Evolutionary conservation across 2,329 filamentous ascomycete genomes (phyloP).

Genomic region (Venturia aucupariae): DNA sequence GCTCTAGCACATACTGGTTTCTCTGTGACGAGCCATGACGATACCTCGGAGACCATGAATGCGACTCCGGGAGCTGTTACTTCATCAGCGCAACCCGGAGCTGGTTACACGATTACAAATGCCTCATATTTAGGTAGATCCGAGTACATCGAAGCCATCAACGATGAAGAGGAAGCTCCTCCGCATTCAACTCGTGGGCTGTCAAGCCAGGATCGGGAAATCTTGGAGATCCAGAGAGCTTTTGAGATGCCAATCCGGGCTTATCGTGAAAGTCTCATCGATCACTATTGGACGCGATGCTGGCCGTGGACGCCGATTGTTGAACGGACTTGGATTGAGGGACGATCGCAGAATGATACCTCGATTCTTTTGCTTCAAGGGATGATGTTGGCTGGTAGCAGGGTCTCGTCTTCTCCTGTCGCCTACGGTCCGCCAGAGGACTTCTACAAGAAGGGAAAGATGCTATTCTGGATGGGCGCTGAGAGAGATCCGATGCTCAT

Average conservation of each 20-base stretch:
- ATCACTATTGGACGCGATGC: constrained; percentile 33
- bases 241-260: constrained; percentile 24
- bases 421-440: constrained; percentile 25
- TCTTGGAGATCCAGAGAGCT: constrained; percentile 23
- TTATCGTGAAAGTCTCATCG: constrained; percentile 29
- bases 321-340: constrained; percentile 32
- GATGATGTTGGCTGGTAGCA: constrained; percentile 34
- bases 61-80: constrained; percentile 14
- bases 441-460: constrained; percentile 26
- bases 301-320: constrained; percentile 35
- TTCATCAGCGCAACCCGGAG: constrained; percentile 17
- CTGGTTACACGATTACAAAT: constrained; percentile 11
- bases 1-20: background rate
- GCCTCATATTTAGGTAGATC: constrained; percentile 27
- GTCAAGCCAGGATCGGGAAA: constrained; percentile 24
- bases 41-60: background rate
- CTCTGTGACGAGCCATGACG: constrained; percentile 1
- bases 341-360: constrained; percentile 21
- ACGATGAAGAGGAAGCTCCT: constrained; percentile 25
- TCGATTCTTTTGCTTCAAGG: constrained; percentile 28
- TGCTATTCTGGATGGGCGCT: constrained; percentile 26
- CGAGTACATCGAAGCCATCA: constrained; percentile 26
- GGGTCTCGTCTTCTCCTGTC: constrained; percentile 28
- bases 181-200: constrained; percentile 23
- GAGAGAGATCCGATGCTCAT: constrained; percentile 33